Evolutionary conservation across 2,329 filamentous ascomycete species (phyloP).

Genomic region (Exophiala xenobiotica): DNA sequence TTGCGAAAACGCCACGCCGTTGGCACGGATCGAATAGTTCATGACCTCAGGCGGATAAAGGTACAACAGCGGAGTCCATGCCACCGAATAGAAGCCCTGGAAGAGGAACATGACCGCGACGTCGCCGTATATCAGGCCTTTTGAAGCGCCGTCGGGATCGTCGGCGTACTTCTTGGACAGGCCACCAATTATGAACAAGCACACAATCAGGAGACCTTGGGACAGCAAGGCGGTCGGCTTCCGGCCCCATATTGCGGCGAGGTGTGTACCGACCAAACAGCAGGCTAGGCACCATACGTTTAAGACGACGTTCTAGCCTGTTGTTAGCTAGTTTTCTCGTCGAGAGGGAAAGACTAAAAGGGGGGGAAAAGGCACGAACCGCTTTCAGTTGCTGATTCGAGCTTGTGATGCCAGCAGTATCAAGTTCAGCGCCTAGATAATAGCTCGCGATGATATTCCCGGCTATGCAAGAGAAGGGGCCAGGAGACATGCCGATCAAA

Average conservation of each 20-base stretch:
- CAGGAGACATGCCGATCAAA: constrained; percentile 40
- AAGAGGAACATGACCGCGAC: constrained; percentile 55
- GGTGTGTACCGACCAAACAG: constrained; percentile 45
- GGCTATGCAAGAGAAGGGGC: constrained; percentile 8
- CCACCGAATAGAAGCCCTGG: constrained; percentile 51
- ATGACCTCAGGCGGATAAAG: constrained; percentile 53
- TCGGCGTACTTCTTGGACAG: constrained; percentile 43
- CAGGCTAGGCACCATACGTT: constrained; percentile 51
- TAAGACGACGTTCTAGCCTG: constrained; percentile 51
- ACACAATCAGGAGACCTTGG: constrained; percentile 34
- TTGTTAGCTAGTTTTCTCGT: too few species aligned
- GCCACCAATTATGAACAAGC: constrained; percentile 38
- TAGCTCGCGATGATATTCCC: constrained; percentile 45
- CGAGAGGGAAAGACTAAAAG: too few species aligned
- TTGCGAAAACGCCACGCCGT: background rate
- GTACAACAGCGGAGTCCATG: constrained; percentile 50
- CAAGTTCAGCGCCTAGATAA: constrained; percentile 46
- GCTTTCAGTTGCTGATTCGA: constrained; percentile 45
- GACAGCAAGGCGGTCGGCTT: constrained; percentile 32
- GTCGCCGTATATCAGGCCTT: constrained; percentile 42
- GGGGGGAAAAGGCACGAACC: constrained; percentile 18
- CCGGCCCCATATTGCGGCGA: constrained; percentile 46
- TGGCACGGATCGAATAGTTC: constrained; percentile 49
- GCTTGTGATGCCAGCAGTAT: constrained; percentile 49
- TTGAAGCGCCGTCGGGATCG: constrained; percentile 24